These are phyloP conservation scores for Platanthera guangdongensis DNA, from an alignment of 106 monocot species.

Conservation along the genomic window DNA sequence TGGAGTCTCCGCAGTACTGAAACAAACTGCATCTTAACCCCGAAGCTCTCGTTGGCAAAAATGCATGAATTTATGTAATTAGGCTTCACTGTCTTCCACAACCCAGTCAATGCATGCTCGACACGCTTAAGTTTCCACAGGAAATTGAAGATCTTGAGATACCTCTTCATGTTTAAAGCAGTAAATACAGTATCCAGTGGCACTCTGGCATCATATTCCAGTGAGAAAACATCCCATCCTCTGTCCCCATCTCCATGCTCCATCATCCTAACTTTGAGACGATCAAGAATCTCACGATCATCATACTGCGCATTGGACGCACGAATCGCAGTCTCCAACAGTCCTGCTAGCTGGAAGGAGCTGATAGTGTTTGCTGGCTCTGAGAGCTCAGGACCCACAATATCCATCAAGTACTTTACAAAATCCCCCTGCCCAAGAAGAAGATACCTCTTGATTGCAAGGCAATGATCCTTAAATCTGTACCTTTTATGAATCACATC, in stretches of 20 bases:
- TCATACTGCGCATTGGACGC: constrained; percentile 98
- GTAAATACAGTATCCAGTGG: constrained; percentile 90
- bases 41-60: constrained; percentile 40
- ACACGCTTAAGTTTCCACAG: constrained; percentile 91
- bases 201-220: constrained; percentile 80
- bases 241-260: constrained; percentile 82
- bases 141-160: constrained; percentile 81
- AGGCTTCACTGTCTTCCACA: constrained; percentile 91
- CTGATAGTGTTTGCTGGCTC: constrained; percentile 95
- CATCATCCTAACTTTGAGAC: constrained; percentile 95
- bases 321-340: constrained; percentile 80
- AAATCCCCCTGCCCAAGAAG: constrained; percentile 97
- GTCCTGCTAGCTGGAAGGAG: constrained; percentile 77
- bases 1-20: constrained; percentile 68
- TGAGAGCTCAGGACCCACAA: constrained; percentile 79
- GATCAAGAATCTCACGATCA: constrained; percentile 77
- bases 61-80: constrained; percentile 60
- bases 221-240: constrained; percentile 97
- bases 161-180: constrained; percentile 75
- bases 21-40: constrained; percentile 46
- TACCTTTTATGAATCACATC: constrained; percentile 63
- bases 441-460: constrained; percentile 85
- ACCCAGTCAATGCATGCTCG: constrained; percentile 68
- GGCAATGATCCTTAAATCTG: constrained; percentile 87
- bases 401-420: constrained; percentile 93